Conservation (phyloP, 768 basidiomycete species). For the Sporobolomyces phaffii region DNA sequence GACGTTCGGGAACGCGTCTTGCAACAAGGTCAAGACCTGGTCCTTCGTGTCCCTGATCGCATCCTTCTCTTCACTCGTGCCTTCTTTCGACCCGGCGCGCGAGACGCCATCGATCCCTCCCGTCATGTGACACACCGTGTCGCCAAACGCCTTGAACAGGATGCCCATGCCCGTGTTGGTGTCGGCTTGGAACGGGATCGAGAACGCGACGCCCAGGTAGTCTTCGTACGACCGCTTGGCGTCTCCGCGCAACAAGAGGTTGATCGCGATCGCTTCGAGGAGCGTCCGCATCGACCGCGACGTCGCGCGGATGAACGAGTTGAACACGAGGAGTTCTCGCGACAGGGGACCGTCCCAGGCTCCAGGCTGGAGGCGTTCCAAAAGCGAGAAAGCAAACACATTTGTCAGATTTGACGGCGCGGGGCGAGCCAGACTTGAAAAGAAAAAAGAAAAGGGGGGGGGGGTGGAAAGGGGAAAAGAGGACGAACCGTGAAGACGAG, state of each 20-base stretch:
- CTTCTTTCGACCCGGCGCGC: constrained; percentile 5
- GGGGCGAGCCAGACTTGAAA: too few species aligned
- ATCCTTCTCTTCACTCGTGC: constrained; percentile 57
- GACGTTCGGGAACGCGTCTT: constrained; percentile 87
- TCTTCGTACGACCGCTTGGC: constrained; percentile 83
- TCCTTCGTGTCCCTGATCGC: constrained; percentile 69
- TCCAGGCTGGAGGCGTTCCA: constrained; percentile 55
- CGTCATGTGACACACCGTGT: constrained; percentile 37
- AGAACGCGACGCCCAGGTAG: constrained; percentile 81
- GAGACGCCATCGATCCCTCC: constrained; percentile 28
- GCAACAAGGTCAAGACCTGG: constrained; percentile 82
- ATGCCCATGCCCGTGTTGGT: constrained; percentile 98
- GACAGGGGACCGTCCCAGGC: constrained; percentile 95
- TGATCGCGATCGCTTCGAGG: constrained; percentile 81
- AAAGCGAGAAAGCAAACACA: too few species aligned
- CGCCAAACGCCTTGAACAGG: constrained; percentile 69
- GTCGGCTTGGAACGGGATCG: constrained; percentile 88
- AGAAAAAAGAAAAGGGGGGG: too few species aligned
- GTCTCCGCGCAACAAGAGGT: constrained; percentile 85
- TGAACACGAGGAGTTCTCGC: constrained; percentile 93
- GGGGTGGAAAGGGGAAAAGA: background rate
- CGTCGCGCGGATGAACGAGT: constrained; percentile 88
- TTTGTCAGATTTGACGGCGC: too few species aligned
- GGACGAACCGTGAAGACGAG: constrained; percentile 77
- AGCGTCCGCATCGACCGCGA: constrained; percentile 83